phyloP scores from a whole-genome alignment of 2,329 filamentous ascomycete species.

The Aspergillus caelatus region DNA sequence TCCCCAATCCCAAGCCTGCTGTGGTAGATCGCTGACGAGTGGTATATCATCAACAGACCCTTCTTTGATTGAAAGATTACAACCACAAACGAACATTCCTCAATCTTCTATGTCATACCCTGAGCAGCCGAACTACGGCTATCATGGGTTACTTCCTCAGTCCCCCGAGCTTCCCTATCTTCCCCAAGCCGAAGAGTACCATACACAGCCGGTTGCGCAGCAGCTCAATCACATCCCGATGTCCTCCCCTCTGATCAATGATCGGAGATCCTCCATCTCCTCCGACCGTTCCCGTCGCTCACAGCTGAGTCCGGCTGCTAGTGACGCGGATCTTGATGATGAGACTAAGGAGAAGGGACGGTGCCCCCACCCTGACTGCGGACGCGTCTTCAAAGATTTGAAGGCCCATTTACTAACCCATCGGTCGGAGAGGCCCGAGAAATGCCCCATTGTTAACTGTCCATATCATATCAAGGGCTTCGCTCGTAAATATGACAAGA shows the following conservation, averaged over 20 bases:
- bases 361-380: conserved; percentile 82
- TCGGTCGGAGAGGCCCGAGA: conserved; percentile 86
- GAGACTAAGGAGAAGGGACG: conserved; percentile 66
- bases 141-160: conserved; percentile 33
- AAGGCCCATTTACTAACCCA: conserved; percentile 96
- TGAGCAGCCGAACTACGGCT: conserved; percentile 34
- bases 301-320: conserved; percentile 61
- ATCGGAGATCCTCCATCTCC: conserved; percentile 68
- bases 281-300: conserved; percentile 70
- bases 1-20: neutral
- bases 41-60: conserved; percentile 50
- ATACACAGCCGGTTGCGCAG: conserved; percentile 31
- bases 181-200: conserved; percentile 31
- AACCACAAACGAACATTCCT: conserved; percentile 31
- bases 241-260: conserved; percentile 64
- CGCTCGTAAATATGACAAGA: conserved; percentile 95
- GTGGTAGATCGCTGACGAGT: conserved; percentile 2
- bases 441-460: conserved; percentile 89
- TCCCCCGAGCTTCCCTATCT: conserved; percentile 42
- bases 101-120: conserved; percentile 37
- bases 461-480: conserved; percentile 93
- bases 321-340: conserved; percentile 63
- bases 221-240: conserved; percentile 24
- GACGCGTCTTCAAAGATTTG: conserved; percentile 84
- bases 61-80: conserved; percentile 58